These are phyloP conservation scores for Prunus kanzakura DNA, from an alignment of 306 rosid genomes.

Conservation along the genomic window DNA sequence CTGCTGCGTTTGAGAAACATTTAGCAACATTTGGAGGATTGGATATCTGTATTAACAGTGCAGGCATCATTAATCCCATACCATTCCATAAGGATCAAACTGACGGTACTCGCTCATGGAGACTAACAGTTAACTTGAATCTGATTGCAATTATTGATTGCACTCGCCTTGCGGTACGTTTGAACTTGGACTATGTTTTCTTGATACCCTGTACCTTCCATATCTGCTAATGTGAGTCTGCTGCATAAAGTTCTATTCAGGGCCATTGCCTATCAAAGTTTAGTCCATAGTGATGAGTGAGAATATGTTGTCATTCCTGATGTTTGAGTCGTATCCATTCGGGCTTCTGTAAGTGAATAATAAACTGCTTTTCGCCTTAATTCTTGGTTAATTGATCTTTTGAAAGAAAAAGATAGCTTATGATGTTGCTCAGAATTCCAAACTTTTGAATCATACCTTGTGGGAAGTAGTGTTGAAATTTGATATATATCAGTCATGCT, in stretches of 20 bases:
- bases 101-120: conserved; percentile 77
- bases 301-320: neutral
- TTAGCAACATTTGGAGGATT: conserved; percentile 69
- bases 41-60: conserved; percentile 79
- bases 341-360: neutral
- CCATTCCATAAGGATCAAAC: conserved; percentile 64
- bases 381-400: neutral
- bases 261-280: conserved; percentile 6
- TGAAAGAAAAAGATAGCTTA: neutral
- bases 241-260: conserved; percentile 4
- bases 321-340: too few species aligned
- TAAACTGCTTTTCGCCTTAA: neutral
- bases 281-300: conserved; percentile 9
- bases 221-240: neutral
- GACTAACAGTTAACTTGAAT: conserved; percentile 57
- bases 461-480: too few species aligned
- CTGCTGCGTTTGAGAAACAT: conserved; percentile 77
- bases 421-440: too few species aligned
- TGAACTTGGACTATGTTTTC: conserved; percentile 20
- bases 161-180: conserved; percentile 82
- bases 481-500: too few species aligned
- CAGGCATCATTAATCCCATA: conserved; percentile 50
- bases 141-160: conserved; percentile 54
- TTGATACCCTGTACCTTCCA: neutral
- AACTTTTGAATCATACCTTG: too few species aligned